Evolutionary conservation across 1,139 yeast species (phyloP).

Genomic region (Pichia sp.): DNA sequence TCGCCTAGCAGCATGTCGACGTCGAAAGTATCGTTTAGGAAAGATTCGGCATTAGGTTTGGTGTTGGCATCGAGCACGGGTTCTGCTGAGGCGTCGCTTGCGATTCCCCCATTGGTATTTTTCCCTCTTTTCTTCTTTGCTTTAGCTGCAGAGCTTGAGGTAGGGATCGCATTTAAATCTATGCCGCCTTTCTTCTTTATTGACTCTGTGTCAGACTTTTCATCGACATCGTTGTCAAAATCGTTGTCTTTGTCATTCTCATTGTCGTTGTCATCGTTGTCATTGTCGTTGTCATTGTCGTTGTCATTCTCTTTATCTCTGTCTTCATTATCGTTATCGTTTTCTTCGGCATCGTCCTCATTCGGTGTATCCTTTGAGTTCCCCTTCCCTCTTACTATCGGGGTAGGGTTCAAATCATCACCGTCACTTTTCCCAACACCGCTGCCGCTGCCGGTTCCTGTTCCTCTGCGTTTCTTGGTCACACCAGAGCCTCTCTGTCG

Average conservation of each 20-base stretch:
- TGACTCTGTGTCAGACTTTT: not conserved
- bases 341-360: slow-evolving; percentile 9
- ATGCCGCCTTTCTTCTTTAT: not conserved
- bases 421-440: slow-evolving; percentile 27
- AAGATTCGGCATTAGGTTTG: slow-evolving; percentile 1
- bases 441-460: slow-evolving; percentile 7
- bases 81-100: not conserved
- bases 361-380: not conserved
- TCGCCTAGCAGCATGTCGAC: slow-evolving; percentile 6
- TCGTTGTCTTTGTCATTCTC: not conserved
- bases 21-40: slow-evolving; percentile 8
- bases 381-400: slow-evolving; percentile 18
- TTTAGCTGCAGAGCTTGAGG: not conserved
- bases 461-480: slow-evolving; percentile 22
- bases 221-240: not conserved
- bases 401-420: slow-evolving; percentile 32
- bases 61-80: not conserved
- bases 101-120: not conserved
- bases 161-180: not conserved
- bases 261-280: not conserved
- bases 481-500: slow-evolving; percentile 40
- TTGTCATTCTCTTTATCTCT: slow-evolving; percentile 2
- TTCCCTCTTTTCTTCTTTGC: not conserved
- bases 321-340: slow-evolving; percentile 4
- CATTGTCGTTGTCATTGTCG: slow-evolving; percentile 2